Percentiles rank a stretch among this genome's conserved stretches.
phyloP scores from a whole-genome alignment of 208 protist genomes.

The Wallacemonas sp. region DNA sequence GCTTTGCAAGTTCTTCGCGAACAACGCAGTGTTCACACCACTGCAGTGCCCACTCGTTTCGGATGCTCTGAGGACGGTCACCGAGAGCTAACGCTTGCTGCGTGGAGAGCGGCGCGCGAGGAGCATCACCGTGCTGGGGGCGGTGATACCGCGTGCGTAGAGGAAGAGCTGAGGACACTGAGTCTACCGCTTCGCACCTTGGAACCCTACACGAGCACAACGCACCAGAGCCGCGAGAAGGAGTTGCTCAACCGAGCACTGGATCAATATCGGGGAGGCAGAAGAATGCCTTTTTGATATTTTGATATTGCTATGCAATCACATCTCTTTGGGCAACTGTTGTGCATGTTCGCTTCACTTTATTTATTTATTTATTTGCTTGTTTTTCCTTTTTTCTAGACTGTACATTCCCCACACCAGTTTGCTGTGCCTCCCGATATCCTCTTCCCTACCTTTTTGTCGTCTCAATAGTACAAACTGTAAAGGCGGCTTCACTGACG shows the following conservation, averaged over 20 bases:
- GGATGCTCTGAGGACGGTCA: neutral
- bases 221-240: slow-evolving; percentile 1
- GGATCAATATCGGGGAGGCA: slow-evolving; percentile 17
- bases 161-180: slow-evolving; percentile 3
- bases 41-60: no score
- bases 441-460: no score
- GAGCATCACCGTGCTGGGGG: neutral
- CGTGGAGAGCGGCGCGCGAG: slow-evolving; percentile 2
- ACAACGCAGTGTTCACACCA: neutral
- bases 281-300: slow-evolving; percentile 12
- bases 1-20: slow-evolving; percentile 9
- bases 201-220: neutral
- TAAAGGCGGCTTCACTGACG: no score
- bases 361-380: slow-evolving; percentile 15
- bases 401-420: no score
- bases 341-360: no score
- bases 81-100: slow-evolving; percentile 5
- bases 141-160: neutral
- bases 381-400: slow-evolving; percentile 1
- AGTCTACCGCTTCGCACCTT: slow-evolving; percentile 16
- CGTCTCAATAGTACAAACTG: no score
- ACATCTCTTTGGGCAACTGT: no score
- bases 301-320: neutral
- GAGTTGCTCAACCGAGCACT: slow-evolving; percentile 27
- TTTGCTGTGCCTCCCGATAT: no score